Percentiles rank a stretch among this genome's conserved stretches.
These are phyloP conservation scores for Amylocarpus encephaloides DNA, from an alignment of 2,329 filamentous ascomycete species.

Conservation along the genomic window DNA sequence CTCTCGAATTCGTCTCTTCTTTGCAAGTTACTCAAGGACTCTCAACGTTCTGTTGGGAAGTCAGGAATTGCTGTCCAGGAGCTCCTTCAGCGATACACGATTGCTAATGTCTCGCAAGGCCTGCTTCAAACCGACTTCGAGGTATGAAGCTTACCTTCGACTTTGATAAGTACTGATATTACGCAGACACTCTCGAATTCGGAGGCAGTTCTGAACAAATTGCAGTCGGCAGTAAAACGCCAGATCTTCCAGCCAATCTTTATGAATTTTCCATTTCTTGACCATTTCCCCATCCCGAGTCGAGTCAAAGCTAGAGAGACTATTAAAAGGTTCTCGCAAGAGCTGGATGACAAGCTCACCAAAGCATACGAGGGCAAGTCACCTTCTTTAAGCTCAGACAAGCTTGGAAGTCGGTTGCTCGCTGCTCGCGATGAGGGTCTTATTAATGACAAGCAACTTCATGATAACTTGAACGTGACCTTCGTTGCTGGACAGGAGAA, in stretches of 20 bases:
- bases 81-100: slow-evolving; percentile 7
- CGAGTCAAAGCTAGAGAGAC: slow-evolving; percentile 1
- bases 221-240: slow-evolving; percentile 3
- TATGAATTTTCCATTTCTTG: slow-evolving; percentile 7
- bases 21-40: background rate
- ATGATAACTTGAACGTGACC: slow-evolving; percentile 4
- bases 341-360: background rate
- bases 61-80: slow-evolving; percentile 2
- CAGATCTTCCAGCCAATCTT: slow-evolving; percentile 5
- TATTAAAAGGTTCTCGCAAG: background rate
- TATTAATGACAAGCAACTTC: slow-evolving; percentile 2
- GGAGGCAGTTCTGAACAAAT: background rate
- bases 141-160: background rate
- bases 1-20: slow-evolving; percentile 4
- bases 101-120: slow-evolving; percentile 5
- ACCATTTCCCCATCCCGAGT: slow-evolving; percentile 2
- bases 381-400: slow-evolving; percentile 1
- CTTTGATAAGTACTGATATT: background rate
- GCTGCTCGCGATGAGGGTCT: slow-evolving; percentile 6
- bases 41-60: background rate
- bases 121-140: slow-evolving; percentile 6
- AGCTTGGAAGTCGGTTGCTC: slow-evolving; percentile 2
- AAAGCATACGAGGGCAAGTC: background rate
- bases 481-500: slow-evolving; percentile 7
- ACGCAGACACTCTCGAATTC: slow-evolving; percentile 1